phyloP scores from a whole-genome alignment of 1,284 basidiomycete genomes.

The Ustilago cynodontis region DNA sequence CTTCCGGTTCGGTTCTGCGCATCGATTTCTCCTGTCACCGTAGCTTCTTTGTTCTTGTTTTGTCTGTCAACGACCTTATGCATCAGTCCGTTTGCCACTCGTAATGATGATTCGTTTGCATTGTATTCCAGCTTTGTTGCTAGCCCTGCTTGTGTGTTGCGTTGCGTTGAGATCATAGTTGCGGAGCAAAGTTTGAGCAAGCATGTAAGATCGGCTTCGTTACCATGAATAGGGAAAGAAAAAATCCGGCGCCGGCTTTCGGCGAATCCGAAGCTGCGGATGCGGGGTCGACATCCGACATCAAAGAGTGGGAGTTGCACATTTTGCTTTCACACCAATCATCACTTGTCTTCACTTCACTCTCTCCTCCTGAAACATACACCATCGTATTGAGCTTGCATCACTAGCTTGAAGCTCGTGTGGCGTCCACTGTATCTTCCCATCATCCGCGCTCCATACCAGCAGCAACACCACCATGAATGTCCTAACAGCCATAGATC shows the following conservation, averaged over 20 bases:
- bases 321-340: conserved; percentile 1
- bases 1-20: conserved; percentile 4
- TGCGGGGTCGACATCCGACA: conserved; percentile 10
- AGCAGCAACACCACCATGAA: conserved; percentile 38
- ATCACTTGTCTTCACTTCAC: not conserved
- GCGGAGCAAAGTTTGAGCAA: too few relatives aligned
- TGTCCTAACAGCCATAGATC: conserved; percentile 56
- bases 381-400: too few relatives aligned
- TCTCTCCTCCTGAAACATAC: not conserved
- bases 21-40: conserved; percentile 1
- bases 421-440: too few relatives aligned
- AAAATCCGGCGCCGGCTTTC: conserved; percentile 5
- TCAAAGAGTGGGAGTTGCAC: conserved; percentile 1
- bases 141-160: too few relatives aligned
- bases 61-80: not conserved
- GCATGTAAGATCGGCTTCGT: not conserved
- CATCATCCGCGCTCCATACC: not conserved
- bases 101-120: not conserved
- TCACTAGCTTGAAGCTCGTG: too few relatives aligned
- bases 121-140: not conserved
- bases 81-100: not conserved
- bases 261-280: not conserved
- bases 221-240: not conserved
- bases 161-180: too few relatives aligned
- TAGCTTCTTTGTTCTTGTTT: not conserved